Evolutionary conservation across 2,329 filamentous ascomycete genomes (phyloP).

Genomic region (Fusarium devonianum): DNA sequence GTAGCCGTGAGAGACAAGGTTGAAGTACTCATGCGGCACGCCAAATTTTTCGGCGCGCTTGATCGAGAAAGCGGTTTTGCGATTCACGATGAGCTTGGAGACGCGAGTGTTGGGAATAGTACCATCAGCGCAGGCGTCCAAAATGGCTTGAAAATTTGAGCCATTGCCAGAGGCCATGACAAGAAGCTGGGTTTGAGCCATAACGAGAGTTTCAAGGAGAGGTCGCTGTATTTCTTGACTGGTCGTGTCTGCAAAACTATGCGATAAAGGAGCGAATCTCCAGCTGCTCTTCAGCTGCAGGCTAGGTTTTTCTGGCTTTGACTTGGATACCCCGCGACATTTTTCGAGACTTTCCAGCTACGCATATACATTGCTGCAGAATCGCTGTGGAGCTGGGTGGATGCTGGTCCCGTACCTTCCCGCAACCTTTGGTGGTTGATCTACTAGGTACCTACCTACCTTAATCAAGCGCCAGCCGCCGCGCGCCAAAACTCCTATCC

Average conservation of each 20-base stretch:
- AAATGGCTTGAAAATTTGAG: conserved; percentile 79
- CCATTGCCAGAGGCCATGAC: conserved; percentile 78
- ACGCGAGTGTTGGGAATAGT: conserved; percentile 54
- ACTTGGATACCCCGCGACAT: conserved; percentile 7
- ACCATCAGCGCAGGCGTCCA: conserved; percentile 54
- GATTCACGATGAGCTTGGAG: conserved; percentile 57
- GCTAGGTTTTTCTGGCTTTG: background rate
- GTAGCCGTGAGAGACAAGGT: conserved; percentile 76
- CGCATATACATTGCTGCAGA: background rate
- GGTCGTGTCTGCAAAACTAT: background rate
- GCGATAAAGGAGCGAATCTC: background rate
- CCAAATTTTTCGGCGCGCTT: conserved; percentile 54
- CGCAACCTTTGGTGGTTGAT: no score
- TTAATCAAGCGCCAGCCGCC: no score
- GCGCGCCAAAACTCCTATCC: no score
- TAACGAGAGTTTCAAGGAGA: background rate
- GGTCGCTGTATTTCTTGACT: no score
- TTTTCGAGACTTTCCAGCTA: background rate
- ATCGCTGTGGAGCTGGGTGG: conserved; percentile 7
- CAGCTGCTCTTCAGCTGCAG: background rate
- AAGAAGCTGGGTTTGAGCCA: conserved; percentile 58
- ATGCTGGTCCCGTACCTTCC: background rate
- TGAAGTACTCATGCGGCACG: conserved; percentile 76
- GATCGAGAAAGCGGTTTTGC: conserved; percentile 55
- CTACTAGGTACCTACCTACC: no score